Conservation (phyloP, 768 basidiomycete species). For the Collybia nuda region DNA sequence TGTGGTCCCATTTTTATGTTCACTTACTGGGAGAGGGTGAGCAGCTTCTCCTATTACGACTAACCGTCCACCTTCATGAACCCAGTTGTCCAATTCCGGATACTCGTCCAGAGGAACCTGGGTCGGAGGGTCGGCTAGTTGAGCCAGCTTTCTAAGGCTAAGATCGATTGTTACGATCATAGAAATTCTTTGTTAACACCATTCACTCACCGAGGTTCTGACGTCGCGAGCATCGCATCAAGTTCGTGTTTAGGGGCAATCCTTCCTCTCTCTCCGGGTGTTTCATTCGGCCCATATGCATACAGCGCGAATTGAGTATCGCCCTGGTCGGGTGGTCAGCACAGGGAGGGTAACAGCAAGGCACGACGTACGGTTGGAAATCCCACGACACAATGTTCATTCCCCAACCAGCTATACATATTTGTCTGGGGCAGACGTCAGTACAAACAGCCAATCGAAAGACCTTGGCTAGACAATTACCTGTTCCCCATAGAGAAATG, state of each 20-base stretch:
- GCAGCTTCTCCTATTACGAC: slow-evolving; percentile 56
- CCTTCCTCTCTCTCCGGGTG: slow-evolving; percentile 25
- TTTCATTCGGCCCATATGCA: slow-evolving; percentile 25
- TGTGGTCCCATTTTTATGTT: neutral
- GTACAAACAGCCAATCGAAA: neutral
- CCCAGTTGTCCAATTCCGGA: slow-evolving; percentile 47
- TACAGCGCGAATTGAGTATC: slow-evolving; percentile 29
- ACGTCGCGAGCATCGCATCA: slow-evolving; percentile 21
- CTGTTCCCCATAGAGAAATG: slow-evolving; percentile 22
- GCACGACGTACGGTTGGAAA: slow-evolving; percentile 27
- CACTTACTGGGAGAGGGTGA: slow-evolving; percentile 51
- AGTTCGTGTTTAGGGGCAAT: slow-evolving; percentile 27
- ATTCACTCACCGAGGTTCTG: slow-evolving; percentile 35
- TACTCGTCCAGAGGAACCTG: slow-evolving; percentile 36
- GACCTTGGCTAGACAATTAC: no score
- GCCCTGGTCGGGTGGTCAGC: slow-evolving; percentile 28
- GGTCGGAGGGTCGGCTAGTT: slow-evolving; percentile 29
- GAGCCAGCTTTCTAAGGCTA: slow-evolving; percentile 37
- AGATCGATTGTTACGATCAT: neutral
- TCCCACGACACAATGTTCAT: slow-evolving; percentile 26
- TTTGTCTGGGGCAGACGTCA: slow-evolving; percentile 15
- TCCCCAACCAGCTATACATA: slow-evolving; percentile 34
- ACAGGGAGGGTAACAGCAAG: neutral
- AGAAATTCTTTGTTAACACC: neutral
- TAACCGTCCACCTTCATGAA: slow-evolving; percentile 40